Percentiles rank a stretch among this genome's conserved stretches.
Conservation (phyloP, 768 basidiomycete genomes). For the Trametes meyenii region DNA sequence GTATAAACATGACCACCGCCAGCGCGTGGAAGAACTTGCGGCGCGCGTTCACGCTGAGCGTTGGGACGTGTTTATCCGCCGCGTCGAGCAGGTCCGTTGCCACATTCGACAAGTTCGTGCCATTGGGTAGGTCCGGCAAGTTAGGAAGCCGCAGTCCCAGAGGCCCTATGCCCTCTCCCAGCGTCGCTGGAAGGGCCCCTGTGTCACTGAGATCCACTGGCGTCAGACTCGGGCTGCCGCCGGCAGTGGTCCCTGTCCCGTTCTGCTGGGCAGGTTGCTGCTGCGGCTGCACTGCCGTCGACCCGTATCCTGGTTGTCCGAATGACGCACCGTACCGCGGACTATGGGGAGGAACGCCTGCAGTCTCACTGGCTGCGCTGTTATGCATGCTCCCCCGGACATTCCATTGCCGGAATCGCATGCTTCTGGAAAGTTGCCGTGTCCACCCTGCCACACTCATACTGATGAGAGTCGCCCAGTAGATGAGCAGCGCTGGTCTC, state of each 20-base stretch:
- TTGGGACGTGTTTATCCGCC: slow-evolving; percentile 89
- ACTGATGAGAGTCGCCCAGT: slow-evolving; percentile 81
- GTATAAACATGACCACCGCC: slow-evolving; percentile 95
- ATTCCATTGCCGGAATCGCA: slow-evolving; percentile 62
- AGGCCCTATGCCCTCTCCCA: slow-evolving; percentile 29
- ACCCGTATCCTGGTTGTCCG: slow-evolving; percentile 7
- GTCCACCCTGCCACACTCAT: slow-evolving; percentile 96
- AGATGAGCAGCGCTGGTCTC: slow-evolving; percentile 73
- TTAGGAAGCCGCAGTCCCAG: slow-evolving; percentile 37
- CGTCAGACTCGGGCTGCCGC: slow-evolving; percentile 14
- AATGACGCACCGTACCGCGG: slow-evolving; percentile 15
- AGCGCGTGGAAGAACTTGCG: slow-evolving; percentile 97
- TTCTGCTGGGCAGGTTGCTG: neutral
- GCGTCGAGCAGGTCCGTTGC: slow-evolving; percentile 73
- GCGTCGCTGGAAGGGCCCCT: slow-evolving; percentile 20
- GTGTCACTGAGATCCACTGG: slow-evolving; percentile 34
- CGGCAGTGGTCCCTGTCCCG: neutral
- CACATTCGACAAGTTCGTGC: slow-evolving; percentile 53
- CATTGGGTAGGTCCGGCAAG: slow-evolving; percentile 55
- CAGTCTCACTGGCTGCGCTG: neutral
- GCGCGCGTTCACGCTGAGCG: slow-evolving; percentile 86
- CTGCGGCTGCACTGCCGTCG: slow-evolving; percentile 2
- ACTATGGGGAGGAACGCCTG: neutral
- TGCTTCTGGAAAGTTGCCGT: slow-evolving; percentile 79
- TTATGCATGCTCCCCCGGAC: slow-evolving; percentile 19